Base-by-base conservation (phyloP, 108 stramenopile species). In the Nitzschia inconspicua region DNA sequence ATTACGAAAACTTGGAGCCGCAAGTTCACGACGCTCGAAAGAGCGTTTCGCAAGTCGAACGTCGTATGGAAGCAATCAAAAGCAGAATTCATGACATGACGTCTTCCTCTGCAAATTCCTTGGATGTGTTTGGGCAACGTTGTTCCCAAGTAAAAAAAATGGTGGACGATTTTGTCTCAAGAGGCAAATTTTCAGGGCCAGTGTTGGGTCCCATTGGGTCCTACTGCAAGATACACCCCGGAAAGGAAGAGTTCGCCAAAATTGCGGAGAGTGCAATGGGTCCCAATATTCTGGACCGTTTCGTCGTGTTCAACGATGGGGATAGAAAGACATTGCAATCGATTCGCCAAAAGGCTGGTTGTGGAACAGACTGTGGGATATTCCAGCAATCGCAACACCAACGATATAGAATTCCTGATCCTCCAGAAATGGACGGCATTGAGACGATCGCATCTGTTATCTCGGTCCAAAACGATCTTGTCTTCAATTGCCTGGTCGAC, bases 401-500 rank as follows among this genome's bases (percentile, higher is more conserved):
- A 10, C 57, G 81, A 30, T 88, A 80, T 60, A 55, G 54, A 13
- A 65, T 85, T 28, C 85, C 79, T 4, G 44, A 50, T 26, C 66
- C 72, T n/a, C 84, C 86, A 2, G 5, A 43, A 26, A 72, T 68
- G n/a, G 70, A 79, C 5, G 85, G 84, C 14, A 68, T 92, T 51
- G 86, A 88, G 57, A 81, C 80, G 5, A 82, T 92, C 19, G 75
- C 78, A 5, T 76, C 69, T 53, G 78, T 77, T 18, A 25, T 94
- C 28, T 77, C 51, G 40, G 55, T 88, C 47, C 66, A 77, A 1
- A 76, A 90, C 60, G 80, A 84, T 47, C 65, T 91, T 55, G 85
- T 88, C 2, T 88, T 88, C 71, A 94, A 94, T 57, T 78, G 71
- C 37, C 75, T 94, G 7, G 85, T 89, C 20, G 92, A 94, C 68